A percentile compares a stretch with the other conserved stretches of the same genome.
These are phyloP conservation scores for Rubroboletus pulcherrimus DNA, from an alignment of 768 basidiomycete species.

Conservation along the genomic window DNA sequence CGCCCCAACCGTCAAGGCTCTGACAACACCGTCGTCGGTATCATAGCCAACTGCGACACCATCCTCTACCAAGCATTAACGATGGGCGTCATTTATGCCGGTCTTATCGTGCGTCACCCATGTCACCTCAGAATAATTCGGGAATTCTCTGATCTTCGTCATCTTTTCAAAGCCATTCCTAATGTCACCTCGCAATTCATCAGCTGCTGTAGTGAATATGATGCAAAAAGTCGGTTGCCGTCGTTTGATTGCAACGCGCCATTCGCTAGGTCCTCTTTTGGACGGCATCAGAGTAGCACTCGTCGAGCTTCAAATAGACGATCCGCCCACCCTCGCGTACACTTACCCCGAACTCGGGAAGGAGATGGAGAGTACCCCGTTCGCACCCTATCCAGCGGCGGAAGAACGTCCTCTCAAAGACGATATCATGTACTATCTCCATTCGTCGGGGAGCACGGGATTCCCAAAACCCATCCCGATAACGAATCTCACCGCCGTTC, in stretches of 20 bases:
- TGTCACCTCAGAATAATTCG: neutral
- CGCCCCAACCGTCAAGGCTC: slow-evolving; percentile 32
- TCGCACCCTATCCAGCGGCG: slow-evolving; percentile 11
- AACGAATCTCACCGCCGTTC: slow-evolving; percentile 26
- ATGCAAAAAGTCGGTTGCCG: slow-evolving; percentile 37
- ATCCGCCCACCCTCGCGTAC: slow-evolving; percentile 12
- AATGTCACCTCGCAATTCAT: slow-evolving; percentile 34
- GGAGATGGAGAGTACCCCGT: neutral
- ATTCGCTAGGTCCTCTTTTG: slow-evolving; percentile 30
- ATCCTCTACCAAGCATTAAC: slow-evolving; percentile 42
- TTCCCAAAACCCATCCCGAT: slow-evolving; percentile 42
- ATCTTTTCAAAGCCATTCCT: slow-evolving; percentile 29
- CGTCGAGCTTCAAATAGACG: slow-evolving; percentile 20
- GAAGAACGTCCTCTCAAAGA: slow-evolving; percentile 4
- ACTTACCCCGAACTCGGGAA: slow-evolving; percentile 8
- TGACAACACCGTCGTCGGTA: slow-evolving; percentile 33
- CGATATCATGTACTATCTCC: slow-evolving; percentile 35
- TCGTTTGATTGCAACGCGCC: slow-evolving; percentile 35
- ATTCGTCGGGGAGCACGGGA: slow-evolving; percentile 51
- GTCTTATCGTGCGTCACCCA: slow-evolving; percentile 7
- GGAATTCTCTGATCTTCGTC: neutral
- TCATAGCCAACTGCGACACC: slow-evolving; percentile 37
- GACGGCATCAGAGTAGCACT: slow-evolving; percentile 21
- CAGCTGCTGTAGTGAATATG: slow-evolving; percentile 33
- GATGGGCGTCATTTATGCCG: slow-evolving; percentile 31